A percentile compares a stretch with the other conserved stretches of the same genome.
Evolutionary conservation across 2,329 filamentous ascomycete species (phyloP).

Genomic region (Claviceps lovelessii): DNA sequence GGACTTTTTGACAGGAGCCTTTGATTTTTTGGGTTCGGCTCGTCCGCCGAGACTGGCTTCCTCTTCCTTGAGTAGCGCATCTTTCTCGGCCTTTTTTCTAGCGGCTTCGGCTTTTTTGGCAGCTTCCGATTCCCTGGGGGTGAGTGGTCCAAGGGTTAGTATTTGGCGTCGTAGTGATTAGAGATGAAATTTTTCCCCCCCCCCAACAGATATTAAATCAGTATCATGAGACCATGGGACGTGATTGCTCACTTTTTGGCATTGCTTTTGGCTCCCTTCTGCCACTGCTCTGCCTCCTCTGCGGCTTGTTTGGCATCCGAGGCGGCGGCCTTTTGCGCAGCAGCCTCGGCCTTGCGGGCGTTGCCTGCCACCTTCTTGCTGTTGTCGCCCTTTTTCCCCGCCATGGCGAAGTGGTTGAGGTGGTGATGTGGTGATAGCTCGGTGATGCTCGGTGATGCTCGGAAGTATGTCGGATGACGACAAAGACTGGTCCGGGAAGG

Average conservation of each 20-base stretch:
- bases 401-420: constrained; percentile 41
- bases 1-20: constrained; percentile 53
- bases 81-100: constrained; percentile 88
- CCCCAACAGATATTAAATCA: too few relatives aligned
- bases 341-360: constrained; percentile 81
- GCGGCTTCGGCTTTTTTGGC: constrained; percentile 67
- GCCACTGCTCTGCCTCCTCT: constrained; percentile 64
- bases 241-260: constrained; percentile 58
- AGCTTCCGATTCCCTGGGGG: constrained; percentile 22
- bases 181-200: too few relatives aligned
- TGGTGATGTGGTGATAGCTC: constrained; percentile 3
- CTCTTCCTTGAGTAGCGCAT: constrained; percentile 69
- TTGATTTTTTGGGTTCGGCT: constrained; percentile 50
- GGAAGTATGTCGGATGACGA: constrained; percentile 1
- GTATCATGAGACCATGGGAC: neutral
- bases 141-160: neutral
- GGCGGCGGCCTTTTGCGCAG: constrained; percentile 61
- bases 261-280: constrained; percentile 69
- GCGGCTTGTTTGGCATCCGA: constrained; percentile 51
- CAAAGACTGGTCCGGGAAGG: neutral
- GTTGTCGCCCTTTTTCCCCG: constrained; percentile 63
- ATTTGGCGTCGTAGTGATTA: neutral
- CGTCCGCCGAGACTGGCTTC: constrained; percentile 50
- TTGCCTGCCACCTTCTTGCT: constrained; percentile 83
- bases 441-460: constrained; percentile 3